Conservation (phyloP, 352 stramenopile genomes). For the Pythium scleroteichum region DNA sequence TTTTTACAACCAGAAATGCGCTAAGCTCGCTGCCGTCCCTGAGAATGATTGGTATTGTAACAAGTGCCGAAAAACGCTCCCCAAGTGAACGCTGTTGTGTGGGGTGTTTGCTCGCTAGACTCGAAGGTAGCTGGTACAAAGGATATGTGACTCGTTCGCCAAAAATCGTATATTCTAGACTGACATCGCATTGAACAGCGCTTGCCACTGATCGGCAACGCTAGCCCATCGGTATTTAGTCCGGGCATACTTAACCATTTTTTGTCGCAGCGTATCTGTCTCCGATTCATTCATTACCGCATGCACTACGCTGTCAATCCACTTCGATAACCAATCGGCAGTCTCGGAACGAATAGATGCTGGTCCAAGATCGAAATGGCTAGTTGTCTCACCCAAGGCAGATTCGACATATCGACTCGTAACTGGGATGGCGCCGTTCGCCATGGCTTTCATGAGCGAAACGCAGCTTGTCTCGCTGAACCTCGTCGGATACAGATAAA, state of each 20-base stretch:
- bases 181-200: conserved; percentile 29
- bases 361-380: conserved; percentile 77
- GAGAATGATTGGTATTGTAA: conserved; percentile 90
- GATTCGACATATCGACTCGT: conserved; percentile 75
- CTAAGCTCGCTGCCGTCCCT: conserved; percentile 70
- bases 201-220: conserved; percentile 60
- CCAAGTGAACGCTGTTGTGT: conserved; percentile 23
- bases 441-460: conserved; percentile 93
- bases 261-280: conserved; percentile 30
- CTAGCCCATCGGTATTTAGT: conserved; percentile 50
- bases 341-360: conserved; percentile 14
- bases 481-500: conserved; percentile 90
- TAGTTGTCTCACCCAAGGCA: conserved; percentile 63
- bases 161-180: conserved; percentile 26
- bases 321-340: conserved; percentile 46
- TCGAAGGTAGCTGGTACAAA: not conserved
- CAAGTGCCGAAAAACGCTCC: conserved; percentile 53
- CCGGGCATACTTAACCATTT: conserved; percentile 66
- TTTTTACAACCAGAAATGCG: conserved; percentile 74
- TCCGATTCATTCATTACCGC: conserved; percentile 37
- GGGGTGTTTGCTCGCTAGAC: not conserved
- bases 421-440: conserved; percentile 87
- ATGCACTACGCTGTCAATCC: conserved; percentile 49
- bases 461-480: conserved; percentile 92
- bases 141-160: conserved; percentile 4